phyloP scores from a whole-genome alignment of 352 stramenopile genomes.

The Globisporangium iwayamae region DNA sequence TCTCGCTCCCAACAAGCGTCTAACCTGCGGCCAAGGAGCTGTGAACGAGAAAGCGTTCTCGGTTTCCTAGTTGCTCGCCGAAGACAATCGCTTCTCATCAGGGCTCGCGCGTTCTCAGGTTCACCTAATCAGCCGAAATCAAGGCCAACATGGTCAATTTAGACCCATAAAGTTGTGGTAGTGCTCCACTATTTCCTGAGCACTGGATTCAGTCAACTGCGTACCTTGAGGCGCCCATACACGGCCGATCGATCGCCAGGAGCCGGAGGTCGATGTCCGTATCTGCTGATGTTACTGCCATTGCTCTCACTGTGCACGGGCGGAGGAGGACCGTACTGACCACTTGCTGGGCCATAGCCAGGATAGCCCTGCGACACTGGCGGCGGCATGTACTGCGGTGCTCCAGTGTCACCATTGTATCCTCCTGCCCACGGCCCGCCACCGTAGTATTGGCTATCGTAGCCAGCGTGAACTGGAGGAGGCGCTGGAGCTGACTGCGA shows the following conservation, averaged over 20 bases:
- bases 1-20: too few relatives aligned
- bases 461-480: neutral
- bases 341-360: neutral
- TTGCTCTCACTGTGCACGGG: neutral
- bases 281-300: neutral
- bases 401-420: slow-evolving; percentile 4
- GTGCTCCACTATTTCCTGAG: too few relatives aligned
- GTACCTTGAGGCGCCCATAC: neutral
- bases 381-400: neutral
- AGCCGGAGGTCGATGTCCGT: neutral
- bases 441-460: slow-evolving; percentile 8
- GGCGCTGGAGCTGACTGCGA: slow-evolving; percentile 1
- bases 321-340: neutral
- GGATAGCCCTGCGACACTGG: neutral
- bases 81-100: neutral
- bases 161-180: too few relatives aligned
- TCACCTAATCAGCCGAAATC: neutral
- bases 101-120: neutral
- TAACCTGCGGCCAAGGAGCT: too few relatives aligned
- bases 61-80: too few relatives aligned
- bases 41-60: too few relatives aligned
- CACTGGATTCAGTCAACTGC: too few relatives aligned
- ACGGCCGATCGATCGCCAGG: neutral
- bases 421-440: neutral
- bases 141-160: neutral